Evolutionary conservation across 306 rosid species (phyloP).

Genomic region (Fragaria nilgerrensis): DNA sequence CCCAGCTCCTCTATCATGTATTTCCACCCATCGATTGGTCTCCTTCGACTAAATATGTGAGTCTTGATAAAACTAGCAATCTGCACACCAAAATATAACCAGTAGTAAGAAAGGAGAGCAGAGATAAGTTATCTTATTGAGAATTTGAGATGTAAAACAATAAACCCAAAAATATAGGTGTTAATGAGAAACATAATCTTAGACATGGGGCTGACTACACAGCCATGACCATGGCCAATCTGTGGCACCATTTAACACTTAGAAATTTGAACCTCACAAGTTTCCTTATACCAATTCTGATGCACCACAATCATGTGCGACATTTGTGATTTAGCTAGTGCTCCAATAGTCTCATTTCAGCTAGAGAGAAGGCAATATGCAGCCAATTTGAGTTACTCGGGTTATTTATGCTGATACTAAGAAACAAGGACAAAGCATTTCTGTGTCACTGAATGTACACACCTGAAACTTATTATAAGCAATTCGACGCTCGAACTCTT

Average conservation of each 20-base stretch:
- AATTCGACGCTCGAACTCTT: conserved; percentile 89
- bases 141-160: background rate
- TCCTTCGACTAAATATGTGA: conserved; percentile 87
- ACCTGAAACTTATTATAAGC: conserved; percentile 97
- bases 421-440: background rate
- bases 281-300: background rate
- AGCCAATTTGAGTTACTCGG: background rate
- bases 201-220: background rate
- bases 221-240: background rate
- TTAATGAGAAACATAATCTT: background rate
- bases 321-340: background rate
- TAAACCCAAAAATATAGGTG: background rate
- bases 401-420: background rate
- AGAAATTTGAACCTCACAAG: background rate
- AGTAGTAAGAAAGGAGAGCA: background rate
- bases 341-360: too few relatives aligned
- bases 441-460: background rate
- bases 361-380: background rate
- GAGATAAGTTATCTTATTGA: background rate
- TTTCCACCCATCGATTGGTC: conserved; percentile 97
- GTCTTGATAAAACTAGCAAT: conserved; percentile 96
- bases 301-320: background rate
- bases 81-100: conserved; percentile 42
- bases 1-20: conserved; percentile 97
- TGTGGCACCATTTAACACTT: background rate